Conservation (phyloP, 2,329 filamentous ascomycete genomes). For the Knufia petricola region DNA sequence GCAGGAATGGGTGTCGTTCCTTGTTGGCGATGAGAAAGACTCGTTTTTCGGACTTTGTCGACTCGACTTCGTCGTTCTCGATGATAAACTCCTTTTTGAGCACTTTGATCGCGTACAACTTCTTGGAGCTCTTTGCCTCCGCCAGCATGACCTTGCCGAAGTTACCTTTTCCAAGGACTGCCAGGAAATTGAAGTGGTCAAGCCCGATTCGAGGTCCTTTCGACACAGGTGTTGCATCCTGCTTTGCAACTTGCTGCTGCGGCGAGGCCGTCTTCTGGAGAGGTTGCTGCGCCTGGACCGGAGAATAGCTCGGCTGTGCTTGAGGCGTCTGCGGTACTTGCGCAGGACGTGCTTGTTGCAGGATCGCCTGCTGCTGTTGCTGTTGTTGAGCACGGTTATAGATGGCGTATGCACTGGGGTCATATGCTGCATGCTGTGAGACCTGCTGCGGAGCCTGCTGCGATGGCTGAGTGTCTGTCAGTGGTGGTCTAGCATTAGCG, state of each 20-base stretch:
- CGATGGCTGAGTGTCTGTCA: conserved; percentile 2
- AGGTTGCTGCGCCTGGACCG: conserved; percentile 20
- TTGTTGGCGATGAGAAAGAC: conserved; percentile 97
- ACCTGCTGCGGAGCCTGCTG: conserved; percentile 36
- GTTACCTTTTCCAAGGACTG: conserved; percentile 96
- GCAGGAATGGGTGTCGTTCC: conserved; percentile 89
- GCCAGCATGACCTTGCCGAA: conserved; percentile 99
- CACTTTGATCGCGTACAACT: conserved; percentile 96
- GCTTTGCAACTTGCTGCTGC: conserved; percentile 20
- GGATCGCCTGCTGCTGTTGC: conserved; percentile 21
- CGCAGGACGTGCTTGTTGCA: conserved; percentile 20
- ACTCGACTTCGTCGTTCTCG: conserved; percentile 98
- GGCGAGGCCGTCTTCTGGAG: conserved; percentile 22
- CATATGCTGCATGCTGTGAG: conserved; percentile 38
- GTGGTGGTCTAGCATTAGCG: conserved; percentile 29
- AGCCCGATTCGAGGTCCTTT: conserved; percentile 64
- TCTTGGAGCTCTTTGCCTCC: conserved; percentile 84
- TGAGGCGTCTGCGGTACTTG: conserved; percentile 20
- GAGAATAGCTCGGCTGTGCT: conserved; percentile 29
- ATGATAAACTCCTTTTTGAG: conserved; percentile 99
- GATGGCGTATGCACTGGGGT: conserved; percentile 34
- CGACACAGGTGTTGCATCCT: conserved; percentile 12
- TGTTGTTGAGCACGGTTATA: conserved; percentile 23
- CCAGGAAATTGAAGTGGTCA: conserved; percentile 98
- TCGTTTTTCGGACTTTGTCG: conserved; percentile 91